phyloP scores from a whole-genome alignment of 768 basidiomycete genomes.

The Naganishia vishniacii region DNA sequence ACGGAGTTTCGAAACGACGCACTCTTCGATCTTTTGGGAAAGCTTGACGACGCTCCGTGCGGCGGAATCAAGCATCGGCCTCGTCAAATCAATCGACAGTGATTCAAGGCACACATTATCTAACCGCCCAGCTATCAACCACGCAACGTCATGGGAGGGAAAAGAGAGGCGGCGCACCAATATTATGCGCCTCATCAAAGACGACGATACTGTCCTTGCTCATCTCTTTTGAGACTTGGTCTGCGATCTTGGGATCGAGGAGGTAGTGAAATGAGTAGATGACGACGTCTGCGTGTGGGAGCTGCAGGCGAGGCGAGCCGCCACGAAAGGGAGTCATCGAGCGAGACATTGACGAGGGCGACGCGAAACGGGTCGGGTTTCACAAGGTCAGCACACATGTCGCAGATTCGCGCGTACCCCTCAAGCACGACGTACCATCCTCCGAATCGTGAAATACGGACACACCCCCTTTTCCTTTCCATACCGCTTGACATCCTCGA shows the following conservation, averaged over 20 bases:
- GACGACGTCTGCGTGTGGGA: slow-evolving; percentile 90
- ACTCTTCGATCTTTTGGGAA: slow-evolving; percentile 92
- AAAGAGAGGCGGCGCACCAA: slow-evolving; percentile 60
- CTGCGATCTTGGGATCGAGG: slow-evolving; percentile 96
- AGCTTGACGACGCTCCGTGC: slow-evolving; percentile 77
- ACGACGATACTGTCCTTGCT: slow-evolving; percentile 97
- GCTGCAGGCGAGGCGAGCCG: slow-evolving; percentile 52
- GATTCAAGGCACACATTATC: slow-evolving; percentile 99
- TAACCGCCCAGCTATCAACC: slow-evolving; percentile 35
- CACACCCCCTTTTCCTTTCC: slow-evolving; percentile 80
- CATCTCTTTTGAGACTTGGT: slow-evolving; percentile 96
- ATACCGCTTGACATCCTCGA: slow-evolving; percentile 84
- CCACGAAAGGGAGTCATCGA: too few relatives aligned
- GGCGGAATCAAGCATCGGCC: slow-evolving; percentile 96
- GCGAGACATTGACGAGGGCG: too few relatives aligned
- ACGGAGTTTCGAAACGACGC: too few relatives aligned
- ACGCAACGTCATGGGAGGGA: background rate
- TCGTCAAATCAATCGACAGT: slow-evolving; percentile 88
- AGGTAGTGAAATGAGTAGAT: slow-evolving; percentile 99
- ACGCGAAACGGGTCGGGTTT: too few relatives aligned
- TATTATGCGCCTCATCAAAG: slow-evolving; percentile 99
- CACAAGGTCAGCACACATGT: too few relatives aligned
- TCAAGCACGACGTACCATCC: slow-evolving; percentile 90
- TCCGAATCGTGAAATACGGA: slow-evolving; percentile 90
- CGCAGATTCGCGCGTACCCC: too few relatives aligned